A percentile compares a stretch with the other conserved stretches of the same genome.
These are phyloP conservation scores for Fusarium heterosporum DNA, from an alignment of 2,329 filamentous ascomycete genomes.

Conservation along the genomic window DNA sequence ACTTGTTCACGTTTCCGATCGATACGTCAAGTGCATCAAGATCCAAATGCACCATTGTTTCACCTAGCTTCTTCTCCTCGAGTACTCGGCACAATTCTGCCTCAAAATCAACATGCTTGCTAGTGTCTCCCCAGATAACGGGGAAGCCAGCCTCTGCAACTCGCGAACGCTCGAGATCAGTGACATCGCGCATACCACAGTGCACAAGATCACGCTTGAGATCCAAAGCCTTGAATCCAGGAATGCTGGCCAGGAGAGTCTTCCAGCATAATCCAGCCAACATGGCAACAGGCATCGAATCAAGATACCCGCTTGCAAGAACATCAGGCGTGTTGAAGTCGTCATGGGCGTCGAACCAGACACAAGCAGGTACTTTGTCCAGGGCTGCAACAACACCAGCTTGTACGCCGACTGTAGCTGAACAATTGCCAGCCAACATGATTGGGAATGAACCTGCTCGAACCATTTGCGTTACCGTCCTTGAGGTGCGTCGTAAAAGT, in stretches of 20 bases:
- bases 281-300: conserved; percentile 48
- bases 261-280: conserved; percentile 45
- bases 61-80: conserved; percentile 17
- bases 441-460: background rate
- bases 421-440: conserved; percentile 14
- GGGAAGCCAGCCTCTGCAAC: conserved; percentile 48
- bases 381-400: conserved; percentile 48
- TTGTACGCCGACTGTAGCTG: conserved; percentile 20
- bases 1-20: conserved; percentile 52
- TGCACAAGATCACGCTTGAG: conserved; percentile 6
- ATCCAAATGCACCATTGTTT: conserved; percentile 52
- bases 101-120: conserved; percentile 32
- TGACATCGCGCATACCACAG: conserved; percentile 14
- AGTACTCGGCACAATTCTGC: conserved; percentile 16
- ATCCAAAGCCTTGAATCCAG: conserved; percentile 36
- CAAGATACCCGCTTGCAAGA: conserved; percentile 45
- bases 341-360: conserved; percentile 60
- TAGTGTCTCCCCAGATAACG: conserved; percentile 46
- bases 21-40: conserved; percentile 52
- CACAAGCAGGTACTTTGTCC: conserved; percentile 45
- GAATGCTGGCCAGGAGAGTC: conserved; percentile 34
- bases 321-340: conserved; percentile 51
- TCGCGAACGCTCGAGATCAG: conserved; percentile 10
- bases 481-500: background rate
- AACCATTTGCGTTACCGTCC: background rate